Percentiles rank a stretch among this genome's conserved stretches.
These are phyloP conservation scores for Psilocybe tampanensis DNA, from an alignment of 768 basidiomycete genomes.

Conservation along the genomic window DNA sequence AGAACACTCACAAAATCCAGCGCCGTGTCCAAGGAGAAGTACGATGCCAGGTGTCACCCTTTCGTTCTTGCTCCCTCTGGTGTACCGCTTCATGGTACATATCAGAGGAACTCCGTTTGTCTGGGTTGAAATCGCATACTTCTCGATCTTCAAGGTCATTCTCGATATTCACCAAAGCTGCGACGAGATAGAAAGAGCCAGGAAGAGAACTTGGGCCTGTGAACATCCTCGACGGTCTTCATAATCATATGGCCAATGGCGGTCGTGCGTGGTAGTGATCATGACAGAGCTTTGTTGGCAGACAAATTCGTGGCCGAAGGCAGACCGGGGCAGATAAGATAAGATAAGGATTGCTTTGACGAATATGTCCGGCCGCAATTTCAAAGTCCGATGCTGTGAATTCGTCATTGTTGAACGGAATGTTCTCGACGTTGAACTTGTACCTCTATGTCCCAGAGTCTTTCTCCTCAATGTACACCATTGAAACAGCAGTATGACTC, in stretches of 20 bases:
- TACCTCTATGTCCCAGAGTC: conserved; percentile 70
- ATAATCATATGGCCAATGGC: neutral
- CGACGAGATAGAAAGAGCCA: neutral
- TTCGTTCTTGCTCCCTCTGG: conserved; percentile 1
- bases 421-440: neutral
- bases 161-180: neutral
- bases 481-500: conserved; percentile 89
- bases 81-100: conserved; percentile 32
- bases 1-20: conserved; percentile 31
- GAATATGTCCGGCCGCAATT: too few relatives aligned
- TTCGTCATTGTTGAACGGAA: neutral
- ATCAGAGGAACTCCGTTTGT: conserved; percentile 28
- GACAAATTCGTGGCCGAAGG: too few relatives aligned
- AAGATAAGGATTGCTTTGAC: neutral
- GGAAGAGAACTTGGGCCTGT: neutral
- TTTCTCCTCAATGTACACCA: conserved; percentile 84
- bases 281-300: neutral
- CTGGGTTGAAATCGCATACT: conserved; percentile 25
- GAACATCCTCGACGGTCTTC: neutral
- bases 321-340: neutral
- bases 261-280: neutral
- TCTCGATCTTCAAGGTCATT: conserved; percentile 17
- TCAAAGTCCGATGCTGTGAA: neutral
- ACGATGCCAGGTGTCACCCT: conserved; percentile 21
- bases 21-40: conserved; percentile 28